These are phyloP conservation scores for Penicillium pulvis DNA, from an alignment of 495 filamentous ascomycete species.

Conservation along the genomic window DNA sequence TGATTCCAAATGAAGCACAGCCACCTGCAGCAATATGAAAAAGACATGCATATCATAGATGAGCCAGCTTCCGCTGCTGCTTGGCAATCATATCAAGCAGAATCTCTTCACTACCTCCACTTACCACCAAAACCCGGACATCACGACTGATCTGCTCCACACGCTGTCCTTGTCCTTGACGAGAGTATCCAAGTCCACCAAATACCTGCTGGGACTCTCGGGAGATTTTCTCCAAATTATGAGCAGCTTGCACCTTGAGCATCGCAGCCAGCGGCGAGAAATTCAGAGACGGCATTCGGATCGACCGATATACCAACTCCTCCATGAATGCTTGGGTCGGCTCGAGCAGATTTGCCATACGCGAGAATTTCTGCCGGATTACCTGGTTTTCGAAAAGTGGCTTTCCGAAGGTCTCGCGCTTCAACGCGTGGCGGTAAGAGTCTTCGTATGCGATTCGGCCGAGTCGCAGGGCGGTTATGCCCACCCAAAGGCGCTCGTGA, in stretches of 20 bases:
- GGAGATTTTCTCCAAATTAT: conserved; percentile 49
- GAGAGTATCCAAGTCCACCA: conserved; percentile 53
- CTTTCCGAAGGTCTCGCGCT: conserved; percentile 44
- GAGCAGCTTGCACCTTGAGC: conserved; percentile 50
- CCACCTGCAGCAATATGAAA: no score
- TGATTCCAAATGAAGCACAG: no score
- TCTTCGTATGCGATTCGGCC: conserved; percentile 41
- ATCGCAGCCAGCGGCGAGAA: no score
- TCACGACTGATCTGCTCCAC: conserved; percentile 56
- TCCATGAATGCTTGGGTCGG: conserved; percentile 42
- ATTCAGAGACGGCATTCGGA: no score
- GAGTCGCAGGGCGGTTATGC: conserved; percentile 35
- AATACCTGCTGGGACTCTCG: conserved; percentile 58
- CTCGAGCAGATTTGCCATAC: conserved; percentile 40
- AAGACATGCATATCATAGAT: no score
- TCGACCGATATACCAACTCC: conserved; percentile 29
- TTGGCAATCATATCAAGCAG: conserved; percentile 48
- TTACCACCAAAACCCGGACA: conserved; percentile 53
- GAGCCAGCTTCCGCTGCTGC: conserved; percentile 32
- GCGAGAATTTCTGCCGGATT: conserved; percentile 40
- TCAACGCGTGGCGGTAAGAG: conserved; percentile 40
- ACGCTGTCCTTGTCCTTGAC: conserved; percentile 40
- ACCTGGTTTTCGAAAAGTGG: conserved; percentile 41
- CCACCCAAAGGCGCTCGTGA: conserved; percentile 41
- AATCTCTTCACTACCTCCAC: conserved; percentile 57